Evolutionary conservation across 2,329 filamentous ascomycete species (phyloP), one percentile per base, ranked within the genome.

Genomic region (Diaporthe velutina): DNA sequence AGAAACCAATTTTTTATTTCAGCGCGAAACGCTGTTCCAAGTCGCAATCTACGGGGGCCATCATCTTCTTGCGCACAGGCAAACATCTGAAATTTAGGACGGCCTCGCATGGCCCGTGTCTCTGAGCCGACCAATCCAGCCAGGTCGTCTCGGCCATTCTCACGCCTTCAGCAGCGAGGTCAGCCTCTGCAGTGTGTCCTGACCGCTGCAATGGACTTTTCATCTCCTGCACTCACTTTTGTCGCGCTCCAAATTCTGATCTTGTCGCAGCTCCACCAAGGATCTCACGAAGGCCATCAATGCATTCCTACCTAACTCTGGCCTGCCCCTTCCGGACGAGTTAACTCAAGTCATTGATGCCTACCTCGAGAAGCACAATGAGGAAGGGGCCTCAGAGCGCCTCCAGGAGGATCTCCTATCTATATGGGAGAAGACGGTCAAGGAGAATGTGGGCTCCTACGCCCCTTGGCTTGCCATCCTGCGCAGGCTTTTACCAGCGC

Each of bases 321-420:
- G 80, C 40, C 82, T 91, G 28, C 93, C 93, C 12, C 88, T 96
- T 1, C 92, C 94, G 61, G 88, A 93, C 77, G 90, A 93, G 74
- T 85, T 95, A 70, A 83, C 88, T 77, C 84, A 88, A 54, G 86
- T 90, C 70, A 91, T 96, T 77, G 88, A 92, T 73, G 86, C 85
- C 75, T 96, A 95, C 83, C 86, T 95, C 67, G 89, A 92, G 60
- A 92, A 91, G 79, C 91, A 94, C 81, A 85, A 90, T 73, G 94
- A 96, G 79, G 93, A 95, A 70, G 84, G 88, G 73, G 88, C 91
- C 54, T 88, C 91, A n/a, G 93, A 94, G 77, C 91, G 92, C 74
- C 87, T 95, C 68, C 91, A 95, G 76, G 93, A 95, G 54, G 94
- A 95, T 78, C 87, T 97, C 10, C 85, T 93, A 54, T 83, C 87